Evolutionary conservation across 2,329 filamentous ascomycete species (phyloP), one percentile per base, ranked within the genome.

Genomic region (Zalaria sp.): DNA sequence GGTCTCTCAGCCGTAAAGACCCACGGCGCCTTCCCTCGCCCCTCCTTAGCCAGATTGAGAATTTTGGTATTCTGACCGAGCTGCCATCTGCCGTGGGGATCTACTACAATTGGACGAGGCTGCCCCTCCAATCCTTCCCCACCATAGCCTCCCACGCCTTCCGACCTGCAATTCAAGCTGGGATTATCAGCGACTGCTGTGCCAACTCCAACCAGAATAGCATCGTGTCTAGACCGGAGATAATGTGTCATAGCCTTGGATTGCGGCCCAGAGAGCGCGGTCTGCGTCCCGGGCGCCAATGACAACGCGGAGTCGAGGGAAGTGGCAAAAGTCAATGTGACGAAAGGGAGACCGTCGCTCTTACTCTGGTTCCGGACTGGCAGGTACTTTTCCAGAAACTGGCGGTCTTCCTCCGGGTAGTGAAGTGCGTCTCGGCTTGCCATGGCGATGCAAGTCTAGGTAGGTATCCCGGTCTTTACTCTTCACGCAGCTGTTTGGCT

Each of bases 221-320:
- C 86, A 47, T 83, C 77, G 62, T 96, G 87, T 10, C 72, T 74
- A 8, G 80, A 79, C 53, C 89, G 83, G 27, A 96, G 73, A 57
- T 83, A 85, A 61, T 96, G 89, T 0, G 89, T 95, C 85, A 96
- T 93, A 41, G 83, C 75, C 61, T 94, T 94, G 32, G 85, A 85
- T 48, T 79, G 71, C 0, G 81, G 75, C 3, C 88, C 88, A 1
- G 89, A 96, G 9, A 96, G 73, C 0, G 74, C 69, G 2, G 89
- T 96, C 49, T 82, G 83, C n/a, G 77, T 69, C 9, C 87, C 87
- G 0, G 86, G 85, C 0, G 79, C 71, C 27, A 89, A 71, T 2
- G 87, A 76, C 39, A 93, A 71, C 41, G 79, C 75, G 34, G 82
- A 81, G 64, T 96, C 89, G 50, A 98, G 79, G 3, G 88, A 95